Conservation (phyloP, 1,284 basidiomycete species). For the Ustilago esculenta region DNA sequence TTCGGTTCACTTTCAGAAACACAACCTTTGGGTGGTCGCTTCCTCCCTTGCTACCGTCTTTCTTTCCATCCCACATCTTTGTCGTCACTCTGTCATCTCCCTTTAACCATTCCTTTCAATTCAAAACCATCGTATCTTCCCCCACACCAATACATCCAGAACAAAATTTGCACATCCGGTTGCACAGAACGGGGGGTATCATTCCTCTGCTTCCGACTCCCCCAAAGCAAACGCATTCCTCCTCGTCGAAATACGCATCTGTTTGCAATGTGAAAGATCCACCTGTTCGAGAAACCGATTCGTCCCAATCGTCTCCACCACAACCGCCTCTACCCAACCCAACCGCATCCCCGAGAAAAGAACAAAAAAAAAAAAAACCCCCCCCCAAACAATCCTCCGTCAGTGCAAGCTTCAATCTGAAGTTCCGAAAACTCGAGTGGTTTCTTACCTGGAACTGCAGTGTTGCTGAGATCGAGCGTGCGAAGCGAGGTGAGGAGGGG, state of each 20-base stretch:
- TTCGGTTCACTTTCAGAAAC: too few relatives aligned
- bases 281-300: constrained; percentile 19
- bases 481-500: constrained; percentile 8
- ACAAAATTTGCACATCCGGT: too few relatives aligned
- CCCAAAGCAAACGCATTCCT: constrained; percentile 27
- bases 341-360: too few relatives aligned
- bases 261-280: constrained; percentile 25
- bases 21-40: too few relatives aligned
- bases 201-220: not conserved
- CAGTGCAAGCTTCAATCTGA: too few relatives aligned
- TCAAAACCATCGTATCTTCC: too few relatives aligned
- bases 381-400: too few relatives aligned
- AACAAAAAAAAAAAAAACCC: too few relatives aligned
- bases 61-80: too few relatives aligned
- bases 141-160: too few relatives aligned
- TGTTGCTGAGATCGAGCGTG: constrained; percentile 26
- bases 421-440: too few relatives aligned
- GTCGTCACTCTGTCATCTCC: not conserved
- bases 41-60: too few relatives aligned
- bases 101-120: not conserved
- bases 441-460: constrained; percentile 25
- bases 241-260: constrained; percentile 19
- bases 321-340: constrained; percentile 23
- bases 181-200: constrained; percentile 4
- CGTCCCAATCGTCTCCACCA: constrained; percentile 11